These are phyloP conservation scores for Chalaropsis thielavioides DNA, from an alignment of 2,329 filamentous ascomycete genomes.

Conservation along the genomic window DNA sequence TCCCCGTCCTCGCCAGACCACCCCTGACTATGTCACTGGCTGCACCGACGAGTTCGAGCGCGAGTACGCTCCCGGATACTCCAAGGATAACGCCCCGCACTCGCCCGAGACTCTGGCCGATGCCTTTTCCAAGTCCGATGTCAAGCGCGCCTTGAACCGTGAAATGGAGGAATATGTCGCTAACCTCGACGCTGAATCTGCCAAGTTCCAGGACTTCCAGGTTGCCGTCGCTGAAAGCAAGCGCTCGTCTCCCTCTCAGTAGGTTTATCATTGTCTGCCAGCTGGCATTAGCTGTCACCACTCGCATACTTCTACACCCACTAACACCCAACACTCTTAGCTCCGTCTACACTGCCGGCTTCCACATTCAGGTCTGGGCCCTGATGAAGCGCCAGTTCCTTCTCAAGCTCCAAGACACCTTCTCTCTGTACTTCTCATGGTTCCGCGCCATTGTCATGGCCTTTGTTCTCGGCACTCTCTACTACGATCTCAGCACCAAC, in stretches of 20 bases:
- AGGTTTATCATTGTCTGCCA: no score
- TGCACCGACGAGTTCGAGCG: slow-evolving; percentile 77
- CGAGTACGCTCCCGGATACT: slow-evolving; percentile 55
- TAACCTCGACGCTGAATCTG: slow-evolving; percentile 47
- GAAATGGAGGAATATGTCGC: slow-evolving; percentile 58
- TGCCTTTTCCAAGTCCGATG: slow-evolving; percentile 53
- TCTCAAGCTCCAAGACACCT: slow-evolving; percentile 74
- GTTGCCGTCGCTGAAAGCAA: slow-evolving; percentile 65
- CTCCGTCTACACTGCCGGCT: slow-evolving; percentile 52
- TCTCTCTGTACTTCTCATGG: slow-evolving; percentile 63
- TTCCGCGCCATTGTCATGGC: slow-evolving; percentile 53
- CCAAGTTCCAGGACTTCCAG: slow-evolving; percentile 61
- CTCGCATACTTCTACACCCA: no score
- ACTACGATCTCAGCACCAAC: slow-evolving; percentile 51
- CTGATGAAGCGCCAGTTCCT: slow-evolving; percentile 72
- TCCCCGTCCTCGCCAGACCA: slow-evolving; percentile 62
- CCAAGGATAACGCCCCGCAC: slow-evolving; percentile 51
- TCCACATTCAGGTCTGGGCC: slow-evolving; percentile 69
- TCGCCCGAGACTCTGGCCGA: slow-evolving; percentile 50
- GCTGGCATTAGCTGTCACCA: no score
- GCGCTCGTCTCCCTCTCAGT: slow-evolving; percentile 40
- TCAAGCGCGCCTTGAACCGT: slow-evolving; percentile 39
- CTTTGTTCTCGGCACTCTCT: slow-evolving; percentile 67
- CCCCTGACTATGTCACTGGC: slow-evolving; percentile 66
- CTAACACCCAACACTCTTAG: no score